Evolutionary conservation across 2,329 filamentous ascomycete genomes (phyloP).

Genomic region (Bipolaris oryzae): DNA sequence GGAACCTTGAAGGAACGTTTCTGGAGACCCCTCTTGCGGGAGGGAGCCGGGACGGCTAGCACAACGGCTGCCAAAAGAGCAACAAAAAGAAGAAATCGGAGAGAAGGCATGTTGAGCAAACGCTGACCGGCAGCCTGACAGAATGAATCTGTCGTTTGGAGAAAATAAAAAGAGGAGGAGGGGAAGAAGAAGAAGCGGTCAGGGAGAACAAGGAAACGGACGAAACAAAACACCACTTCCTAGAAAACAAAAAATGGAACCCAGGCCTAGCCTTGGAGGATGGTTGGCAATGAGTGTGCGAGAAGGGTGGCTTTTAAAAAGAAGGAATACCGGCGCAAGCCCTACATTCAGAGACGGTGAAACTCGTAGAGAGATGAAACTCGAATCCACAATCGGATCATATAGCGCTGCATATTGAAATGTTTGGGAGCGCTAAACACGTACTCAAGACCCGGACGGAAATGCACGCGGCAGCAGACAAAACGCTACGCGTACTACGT

Average conservation of each 20-base stretch:
- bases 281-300: constrained; percentile 34
- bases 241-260: constrained; percentile 24
- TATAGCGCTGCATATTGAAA: constrained; percentile 26
- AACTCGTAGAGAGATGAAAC: constrained; percentile 31
- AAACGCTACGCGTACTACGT: constrained; percentile 25
- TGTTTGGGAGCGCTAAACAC: constrained; percentile 25
- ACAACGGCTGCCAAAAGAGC: constrained; percentile 57
- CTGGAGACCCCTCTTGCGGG: constrained; percentile 44
- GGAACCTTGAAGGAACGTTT: constrained; percentile 68
- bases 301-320: constrained; percentile 34
- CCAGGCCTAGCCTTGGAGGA: constrained; percentile 41
- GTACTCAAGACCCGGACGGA: constrained; percentile 19
- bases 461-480: constrained; percentile 29
- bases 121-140: constrained; percentile 49
- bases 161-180: constrained; percentile 15
- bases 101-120: constrained; percentile 45
- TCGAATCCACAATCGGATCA: constrained; percentile 16
- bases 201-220: constrained; percentile 26
- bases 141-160: constrained; percentile 24
- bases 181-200: constrained; percentile 16
- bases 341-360: constrained; percentile 17
- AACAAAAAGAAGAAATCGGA: constrained; percentile 51
- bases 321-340: constrained; percentile 23
- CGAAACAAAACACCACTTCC: constrained; percentile 29
- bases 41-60: constrained; percentile 54